Conservation (phyloP, 495 filamentous ascomycete species). For the Daldinia concentrica region DNA sequence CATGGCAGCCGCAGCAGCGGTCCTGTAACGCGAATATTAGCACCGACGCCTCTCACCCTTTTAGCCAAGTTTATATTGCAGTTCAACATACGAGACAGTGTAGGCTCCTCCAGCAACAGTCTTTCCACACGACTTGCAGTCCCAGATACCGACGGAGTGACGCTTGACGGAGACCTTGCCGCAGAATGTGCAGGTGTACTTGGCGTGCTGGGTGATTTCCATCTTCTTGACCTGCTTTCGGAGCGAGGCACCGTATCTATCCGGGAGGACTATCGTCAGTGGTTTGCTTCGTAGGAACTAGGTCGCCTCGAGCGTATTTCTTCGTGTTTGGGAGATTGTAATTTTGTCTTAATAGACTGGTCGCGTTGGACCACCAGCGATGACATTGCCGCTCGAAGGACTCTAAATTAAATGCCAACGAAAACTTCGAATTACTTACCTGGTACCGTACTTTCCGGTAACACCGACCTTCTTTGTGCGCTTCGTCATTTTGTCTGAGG, state of each 20-base stretch:
- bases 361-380: background rate
- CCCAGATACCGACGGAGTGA: constrained; percentile 93
- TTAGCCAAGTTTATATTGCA: background rate
- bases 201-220: constrained; percentile 96
- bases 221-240: constrained; percentile 99
- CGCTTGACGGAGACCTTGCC: constrained; percentile 95
- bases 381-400: constrained; percentile 9
- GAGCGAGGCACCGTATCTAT: constrained; percentile 96
- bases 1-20: constrained; percentile 94
- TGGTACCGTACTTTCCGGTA: constrained; percentile 71
- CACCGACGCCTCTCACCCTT: background rate
- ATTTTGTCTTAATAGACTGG: background rate
- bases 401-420: constrained; percentile 16
- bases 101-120: constrained; percentile 95
- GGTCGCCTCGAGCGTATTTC: background rate
- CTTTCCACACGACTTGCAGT: constrained; percentile 93
- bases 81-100: constrained; percentile 86
- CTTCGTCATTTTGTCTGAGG: constrained; percentile 85
- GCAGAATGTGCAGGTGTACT: constrained; percentile 90
- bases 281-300: background rate
- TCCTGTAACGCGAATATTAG: constrained; percentile 64
- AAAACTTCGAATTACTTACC: constrained; percentile 52
- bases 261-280: constrained; percentile 18
- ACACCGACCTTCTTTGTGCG: constrained; percentile 98
- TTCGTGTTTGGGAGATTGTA: background rate